Percentiles rank a stretch among this genome's conserved stretches.
Evolutionary conservation across 1,284 basidiomycete genomes (phyloP).

Genomic region (Abortiporus biennis): DNA sequence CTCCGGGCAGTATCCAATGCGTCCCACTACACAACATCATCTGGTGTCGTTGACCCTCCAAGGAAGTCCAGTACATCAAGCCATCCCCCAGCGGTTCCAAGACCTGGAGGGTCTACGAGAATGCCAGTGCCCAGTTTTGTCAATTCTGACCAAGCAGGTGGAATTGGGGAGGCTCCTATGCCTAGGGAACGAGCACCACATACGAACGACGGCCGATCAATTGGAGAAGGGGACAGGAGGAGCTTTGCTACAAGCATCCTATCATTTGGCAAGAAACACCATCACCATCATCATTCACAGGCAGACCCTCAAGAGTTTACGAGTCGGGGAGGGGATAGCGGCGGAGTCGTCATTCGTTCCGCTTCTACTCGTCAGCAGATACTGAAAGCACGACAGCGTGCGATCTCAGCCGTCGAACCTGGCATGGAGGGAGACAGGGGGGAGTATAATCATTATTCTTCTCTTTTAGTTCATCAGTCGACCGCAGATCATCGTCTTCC

Average conservation of each 20-base stretch:
- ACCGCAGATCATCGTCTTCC: too few relatives aligned
- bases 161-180: conserved; percentile 54
- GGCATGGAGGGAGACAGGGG: conserved; percentile 6
- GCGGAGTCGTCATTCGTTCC: too few relatives aligned
- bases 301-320: too few relatives aligned
- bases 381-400: conserved; percentile 4
- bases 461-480: conserved; percentile 6
- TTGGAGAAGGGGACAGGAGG: conserved; percentile 10
- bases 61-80: conserved; percentile 6
- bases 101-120: not conserved
- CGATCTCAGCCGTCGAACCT: conserved; percentile 12
- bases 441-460: conserved; percentile 13
- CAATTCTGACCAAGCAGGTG: conserved; percentile 39
- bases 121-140: conserved; percentile 32
- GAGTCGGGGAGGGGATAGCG: too few relatives aligned
- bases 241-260: conserved; percentile 6
- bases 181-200: conserved; percentile 24
- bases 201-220: not conserved
- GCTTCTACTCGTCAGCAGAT: too few relatives aligned
- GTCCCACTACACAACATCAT: conserved; percentile 15
- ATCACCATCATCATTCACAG: too few relatives aligned
- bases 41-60: conserved; percentile 4
- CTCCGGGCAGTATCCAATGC: conserved; percentile 15
- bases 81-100: conserved; percentile 1
- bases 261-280: conserved; percentile 3